Evolutionary conservation across 78 protist species (phyloP).

Genomic region (Dictyostelium brefeldianum): DNA sequence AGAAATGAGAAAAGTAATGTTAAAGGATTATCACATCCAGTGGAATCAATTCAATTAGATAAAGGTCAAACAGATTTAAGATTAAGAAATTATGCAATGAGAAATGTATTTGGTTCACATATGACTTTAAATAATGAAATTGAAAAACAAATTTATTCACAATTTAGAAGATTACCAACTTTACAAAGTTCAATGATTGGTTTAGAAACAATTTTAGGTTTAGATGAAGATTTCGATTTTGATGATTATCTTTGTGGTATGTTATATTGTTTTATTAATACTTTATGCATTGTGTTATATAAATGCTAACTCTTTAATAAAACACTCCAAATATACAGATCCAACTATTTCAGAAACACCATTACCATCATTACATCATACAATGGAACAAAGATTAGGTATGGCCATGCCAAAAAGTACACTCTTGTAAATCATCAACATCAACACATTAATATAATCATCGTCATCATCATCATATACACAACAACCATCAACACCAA

Average conservation of each 20-base stretch:
- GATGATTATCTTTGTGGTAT: slow-evolving; percentile 50
- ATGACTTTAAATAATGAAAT: slow-evolving; percentile 29
- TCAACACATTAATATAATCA: neutral
- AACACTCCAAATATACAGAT: neutral
- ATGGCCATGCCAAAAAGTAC: slow-evolving; percentile 23
- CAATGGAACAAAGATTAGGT: slow-evolving; percentile 60
- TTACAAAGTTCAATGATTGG: slow-evolving; percentile 54
- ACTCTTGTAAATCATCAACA: neutral
- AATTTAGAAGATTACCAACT: slow-evolving; percentile 77
- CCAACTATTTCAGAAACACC: slow-evolving; percentile 61
- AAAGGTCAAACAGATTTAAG: slow-evolving; percentile 37
- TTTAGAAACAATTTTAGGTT: slow-evolving; percentile 69
- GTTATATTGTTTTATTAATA: neutral
- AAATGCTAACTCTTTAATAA: neutral
- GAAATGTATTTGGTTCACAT: slow-evolving; percentile 72
- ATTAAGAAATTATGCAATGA: slow-evolving; percentile 52
- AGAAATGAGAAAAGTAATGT: slow-evolving; percentile 5
- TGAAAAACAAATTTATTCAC: slow-evolving; percentile 75
- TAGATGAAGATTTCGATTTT: slow-evolving; percentile 75
- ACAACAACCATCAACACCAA: neutral
- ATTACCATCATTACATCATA: slow-evolving; percentile 41
- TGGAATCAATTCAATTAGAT: slow-evolving; percentile 53
- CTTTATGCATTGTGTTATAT: neutral
- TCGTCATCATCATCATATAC: neutral
- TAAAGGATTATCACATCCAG: slow-evolving; percentile 57